Evolutionary conservation across 1,139 yeast genomes (phyloP).

Genomic region (Sugiyamaella novakii): DNA sequence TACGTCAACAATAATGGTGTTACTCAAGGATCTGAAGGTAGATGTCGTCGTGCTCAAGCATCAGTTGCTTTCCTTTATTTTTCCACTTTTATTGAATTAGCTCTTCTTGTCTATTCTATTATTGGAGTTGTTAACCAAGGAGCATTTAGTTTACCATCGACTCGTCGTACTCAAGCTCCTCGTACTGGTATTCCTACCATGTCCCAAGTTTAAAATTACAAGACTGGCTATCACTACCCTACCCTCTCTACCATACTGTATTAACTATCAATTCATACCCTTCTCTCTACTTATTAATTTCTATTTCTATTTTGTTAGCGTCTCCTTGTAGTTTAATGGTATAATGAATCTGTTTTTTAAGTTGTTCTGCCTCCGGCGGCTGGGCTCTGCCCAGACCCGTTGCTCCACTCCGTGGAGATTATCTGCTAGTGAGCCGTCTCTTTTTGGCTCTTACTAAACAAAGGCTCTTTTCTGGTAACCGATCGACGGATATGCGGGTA

Average conservation of each 20-base stretch:
- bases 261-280: neutral
- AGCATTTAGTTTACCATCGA: conserved; percentile 59
- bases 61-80: conserved; percentile 88
- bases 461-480: conserved; percentile 8
- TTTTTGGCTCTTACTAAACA: conserved; percentile 9
- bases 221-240: neutral
- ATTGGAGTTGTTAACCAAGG: conserved; percentile 68
- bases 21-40: conserved; percentile 70
- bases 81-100: conserved; percentile 74
- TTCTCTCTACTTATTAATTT: neutral
- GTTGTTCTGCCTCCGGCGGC: conserved; percentile 2
- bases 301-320: neutral
- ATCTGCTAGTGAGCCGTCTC: neutral
- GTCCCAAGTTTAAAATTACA: conserved; percentile 60
- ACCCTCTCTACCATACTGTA: neutral
- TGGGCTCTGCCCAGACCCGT: conserved; percentile 4
- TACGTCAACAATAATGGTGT: conserved; percentile 69
- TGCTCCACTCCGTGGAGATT: conserved; percentile 4
- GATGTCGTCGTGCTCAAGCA: conserved; percentile 97
- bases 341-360: neutral
- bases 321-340: conserved; percentile 7
- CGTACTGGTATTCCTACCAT: conserved; percentile 88
- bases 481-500: conserved; percentile 1
- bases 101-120: conserved; percentile 63
- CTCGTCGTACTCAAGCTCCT: conserved; percentile 52